Conservation (phyloP, 805 yeast species). For the Kregervanrija fluxuum region DNA sequence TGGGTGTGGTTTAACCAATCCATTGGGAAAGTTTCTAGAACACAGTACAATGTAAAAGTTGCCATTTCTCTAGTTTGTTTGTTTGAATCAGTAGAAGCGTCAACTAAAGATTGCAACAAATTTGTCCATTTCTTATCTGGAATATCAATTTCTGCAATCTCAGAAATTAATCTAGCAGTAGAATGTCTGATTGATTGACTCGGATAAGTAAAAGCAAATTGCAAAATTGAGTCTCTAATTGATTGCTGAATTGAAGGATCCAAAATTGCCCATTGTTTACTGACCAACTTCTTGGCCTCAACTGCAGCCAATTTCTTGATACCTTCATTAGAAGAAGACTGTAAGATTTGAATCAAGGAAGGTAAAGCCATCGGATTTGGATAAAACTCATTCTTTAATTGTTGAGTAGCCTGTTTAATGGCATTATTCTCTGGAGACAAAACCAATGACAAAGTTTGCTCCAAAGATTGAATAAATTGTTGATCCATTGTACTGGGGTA, state of each 20-base stretch:
- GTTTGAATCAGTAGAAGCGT: conserved; percentile 48
- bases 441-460: conserved; percentile 70
- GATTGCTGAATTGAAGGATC: conserved; percentile 45
- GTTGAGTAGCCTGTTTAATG: conserved; percentile 75
- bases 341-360: conserved; percentile 74
- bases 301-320: conserved; percentile 92
- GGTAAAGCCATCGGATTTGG: conserved; percentile 67
- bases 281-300: conserved; percentile 82
- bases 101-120: conserved; percentile 62
- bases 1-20: conserved; percentile 49
- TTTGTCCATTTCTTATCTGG: conserved; percentile 64
- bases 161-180: conserved; percentile 80
- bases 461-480: conserved; percentile 62
- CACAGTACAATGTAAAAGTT: conserved; percentile 66
- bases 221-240: conserved; percentile 63
- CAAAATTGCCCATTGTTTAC: conserved; percentile 58
- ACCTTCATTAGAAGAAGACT: conserved; percentile 59
- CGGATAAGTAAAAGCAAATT: conserved; percentile 59
- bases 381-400: conserved; percentile 69
- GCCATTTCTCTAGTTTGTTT: conserved; percentile 70
- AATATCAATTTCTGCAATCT: conserved; percentile 74
- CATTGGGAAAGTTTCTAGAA: conserved; percentile 66
- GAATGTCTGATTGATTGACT: conserved; percentile 73
- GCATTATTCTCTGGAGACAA: conserved; percentile 75
- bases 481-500: conserved; percentile 46